Conservation (phyloP, 2,329 filamentous ascomycete species). For the Hortaea werneckii region DNA sequence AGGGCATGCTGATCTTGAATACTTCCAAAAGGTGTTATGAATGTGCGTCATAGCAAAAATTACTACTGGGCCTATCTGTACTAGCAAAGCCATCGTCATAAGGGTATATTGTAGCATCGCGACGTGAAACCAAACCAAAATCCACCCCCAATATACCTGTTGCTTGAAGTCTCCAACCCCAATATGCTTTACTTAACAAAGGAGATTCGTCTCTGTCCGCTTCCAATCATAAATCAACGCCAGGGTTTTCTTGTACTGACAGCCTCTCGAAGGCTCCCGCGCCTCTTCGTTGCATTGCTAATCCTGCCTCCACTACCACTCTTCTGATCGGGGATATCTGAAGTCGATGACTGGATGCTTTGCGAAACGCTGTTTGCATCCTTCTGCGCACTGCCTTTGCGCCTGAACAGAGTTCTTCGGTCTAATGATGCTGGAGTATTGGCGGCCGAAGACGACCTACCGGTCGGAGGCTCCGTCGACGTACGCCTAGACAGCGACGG, state of each 20-base stretch:
- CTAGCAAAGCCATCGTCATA: neutral
- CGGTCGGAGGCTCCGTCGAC: constrained; percentile 3
- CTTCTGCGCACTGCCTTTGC: constrained; percentile 6
- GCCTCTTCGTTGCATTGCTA: neutral
- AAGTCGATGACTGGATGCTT: neutral
- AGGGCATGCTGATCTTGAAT: too few species aligned
- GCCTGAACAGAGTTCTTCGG: constrained; percentile 5
- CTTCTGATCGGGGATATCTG: neutral
- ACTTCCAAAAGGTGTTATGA: too few species aligned
- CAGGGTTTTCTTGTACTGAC: constrained; percentile 5
- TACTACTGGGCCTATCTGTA: too few species aligned
- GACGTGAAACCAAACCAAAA: neutral
- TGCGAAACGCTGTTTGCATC: neutral
- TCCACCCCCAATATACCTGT: too few species aligned
- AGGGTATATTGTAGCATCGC: neutral
- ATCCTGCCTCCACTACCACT: neutral
- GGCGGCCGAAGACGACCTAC: neutral
- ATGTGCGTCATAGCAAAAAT: too few species aligned
- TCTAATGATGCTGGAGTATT: too few species aligned
- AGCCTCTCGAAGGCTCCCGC: constrained; percentile 11
- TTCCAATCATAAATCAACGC: constrained; percentile 1
- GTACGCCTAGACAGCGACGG: constrained; percentile 3
- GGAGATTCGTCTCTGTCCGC: neutral
- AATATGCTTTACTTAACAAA: neutral
- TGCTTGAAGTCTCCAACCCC: neutral